These are phyloP conservation scores for Afroboletus lepidellus DNA, from an alignment of 1,284 basidiomycete genomes.

Conservation along the genomic window DNA sequence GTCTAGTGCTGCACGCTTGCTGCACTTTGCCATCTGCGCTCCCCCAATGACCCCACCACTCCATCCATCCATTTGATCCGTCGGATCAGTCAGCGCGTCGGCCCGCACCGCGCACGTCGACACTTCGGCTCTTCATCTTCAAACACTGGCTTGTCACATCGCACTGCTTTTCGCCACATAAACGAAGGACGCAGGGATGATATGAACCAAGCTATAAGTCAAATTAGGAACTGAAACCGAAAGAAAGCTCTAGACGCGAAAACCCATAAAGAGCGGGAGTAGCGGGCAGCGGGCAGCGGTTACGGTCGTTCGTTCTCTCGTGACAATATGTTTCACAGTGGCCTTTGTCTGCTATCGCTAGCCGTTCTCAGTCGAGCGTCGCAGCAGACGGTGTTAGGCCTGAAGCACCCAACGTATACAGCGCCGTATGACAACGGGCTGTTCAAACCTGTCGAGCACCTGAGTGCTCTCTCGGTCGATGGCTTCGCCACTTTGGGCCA, in stretches of 20 bases:
- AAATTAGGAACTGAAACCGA: neutral
- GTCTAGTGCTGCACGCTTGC: too few relatives aligned
- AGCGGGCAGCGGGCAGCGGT: neutral
- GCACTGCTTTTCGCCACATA: too few relatives aligned
- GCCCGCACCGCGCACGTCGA: too few relatives aligned
- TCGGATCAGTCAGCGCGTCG: too few relatives aligned
- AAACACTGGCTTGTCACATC: too few relatives aligned
- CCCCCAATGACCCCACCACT: too few relatives aligned
- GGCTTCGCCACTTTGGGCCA: slow-evolving; percentile 50
- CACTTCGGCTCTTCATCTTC: too few relatives aligned
- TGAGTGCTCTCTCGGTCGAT: slow-evolving; percentile 42
- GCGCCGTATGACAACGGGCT: slow-evolving; percentile 25
- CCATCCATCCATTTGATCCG: too few relatives aligned
- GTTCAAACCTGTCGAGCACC: slow-evolving; percentile 28
- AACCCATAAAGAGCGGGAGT: slow-evolving; percentile 8
- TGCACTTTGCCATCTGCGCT: too few relatives aligned
- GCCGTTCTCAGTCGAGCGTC: slow-evolving; percentile 15
- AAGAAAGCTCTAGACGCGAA: too few relatives aligned
- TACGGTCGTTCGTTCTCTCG: neutral
- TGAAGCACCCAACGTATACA: neutral
- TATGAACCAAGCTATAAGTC: too few relatives aligned
- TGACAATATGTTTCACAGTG: slow-evolving; percentile 12
- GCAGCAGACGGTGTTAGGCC: slow-evolving; percentile 18
- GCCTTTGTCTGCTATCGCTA: slow-evolving; percentile 18
- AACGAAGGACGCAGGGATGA: too few relatives aligned